These are phyloP conservation scores for Nannochloropsis oceanica DNA, from an alignment of 108 stramenopile species.

Conservation along the genomic window DNA sequence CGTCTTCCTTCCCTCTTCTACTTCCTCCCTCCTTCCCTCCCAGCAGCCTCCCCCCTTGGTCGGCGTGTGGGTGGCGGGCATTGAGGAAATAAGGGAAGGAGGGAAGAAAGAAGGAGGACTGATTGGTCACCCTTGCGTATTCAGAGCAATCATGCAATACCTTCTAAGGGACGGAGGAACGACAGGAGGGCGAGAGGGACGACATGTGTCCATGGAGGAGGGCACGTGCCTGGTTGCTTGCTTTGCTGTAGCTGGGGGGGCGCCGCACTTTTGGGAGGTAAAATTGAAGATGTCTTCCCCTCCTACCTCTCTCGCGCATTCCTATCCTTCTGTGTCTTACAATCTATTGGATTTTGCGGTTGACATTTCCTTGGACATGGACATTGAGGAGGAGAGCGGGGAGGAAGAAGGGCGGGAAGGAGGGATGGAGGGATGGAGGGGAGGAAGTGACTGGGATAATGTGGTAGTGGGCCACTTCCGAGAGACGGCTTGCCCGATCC, in stretches of 20 bases:
- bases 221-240: not conserved
- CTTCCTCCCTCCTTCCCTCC: not conserved
- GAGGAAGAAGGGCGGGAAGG: not conserved
- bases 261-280: not conserved
- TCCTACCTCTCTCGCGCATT: not conserved
- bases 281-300: not conserved
- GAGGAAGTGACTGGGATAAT: not conserved
- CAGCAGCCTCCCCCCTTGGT: not conserved
- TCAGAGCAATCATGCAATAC: not conserved
- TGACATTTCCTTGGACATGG: not conserved
- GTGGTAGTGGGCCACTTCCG: not conserved
- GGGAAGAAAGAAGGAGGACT: not conserved
- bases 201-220: not conserved
- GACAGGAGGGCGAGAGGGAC: not conserved
- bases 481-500: not conserved
- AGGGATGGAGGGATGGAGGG: not conserved
- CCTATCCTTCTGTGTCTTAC: not conserved
- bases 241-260: not conserved
- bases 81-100: not conserved
- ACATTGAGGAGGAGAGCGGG: no score
- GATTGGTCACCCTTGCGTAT: no score
- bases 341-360: not conserved
- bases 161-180: not conserved
- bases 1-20: not conserved
- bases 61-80: not conserved